Evolutionary conservation across 2,329 filamentous ascomycete species (phyloP), one percentile per base, ranked within the genome.

Genomic region (Escovopsis weberi): DNA sequence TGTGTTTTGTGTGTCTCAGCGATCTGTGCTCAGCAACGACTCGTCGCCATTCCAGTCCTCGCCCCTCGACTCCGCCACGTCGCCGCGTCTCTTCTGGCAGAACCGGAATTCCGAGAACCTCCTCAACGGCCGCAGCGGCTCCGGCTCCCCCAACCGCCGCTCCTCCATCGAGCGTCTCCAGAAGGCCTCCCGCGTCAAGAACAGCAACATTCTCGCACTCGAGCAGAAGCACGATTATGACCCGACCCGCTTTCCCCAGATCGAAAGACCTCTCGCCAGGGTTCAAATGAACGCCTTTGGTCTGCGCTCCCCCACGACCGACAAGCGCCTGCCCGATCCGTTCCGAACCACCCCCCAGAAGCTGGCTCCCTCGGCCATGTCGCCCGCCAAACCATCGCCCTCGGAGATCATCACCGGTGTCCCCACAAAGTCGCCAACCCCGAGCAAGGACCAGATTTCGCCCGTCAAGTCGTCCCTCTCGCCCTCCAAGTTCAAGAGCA

Each of bases 131-230:
- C 70, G 76, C 40, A 62, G 65, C 28, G 69, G 73, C 37, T 78
- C 82, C 10, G 76, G 80, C 7, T 81, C 82, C 38, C 79, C 85
- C 19, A 80, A 78, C 45, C 83, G 85, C 55, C 81, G 89, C 57
- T 85, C 85, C 38, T 96, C 89, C 15, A 88, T 98, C 51, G 91
- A 98, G 72, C 88, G 88, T 56, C 73, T 98, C 46, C 93, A 95
- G 66, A 85, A 82, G 59, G 88, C 87, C 30, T 94, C 89, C 43
- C 83, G 91, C 47, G 91, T 98, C 55, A 94, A 89, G 72, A 96
- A 94, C 68, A 95, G 89, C 73, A 94, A 82, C 66, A 95, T 96
- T 72, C 85, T 94, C 59, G 87, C 86, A 36, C 82, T 88, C 43
- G 88, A 95, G 64, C 82, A 87, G 58, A 88, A 88, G 65, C 78